A percentile compares a stretch with the other conserved stretches of the same genome.
Evolutionary conservation across 148 eudicot genomes (phyloP).

Genomic region (Camellia lanceoleosa): DNA sequence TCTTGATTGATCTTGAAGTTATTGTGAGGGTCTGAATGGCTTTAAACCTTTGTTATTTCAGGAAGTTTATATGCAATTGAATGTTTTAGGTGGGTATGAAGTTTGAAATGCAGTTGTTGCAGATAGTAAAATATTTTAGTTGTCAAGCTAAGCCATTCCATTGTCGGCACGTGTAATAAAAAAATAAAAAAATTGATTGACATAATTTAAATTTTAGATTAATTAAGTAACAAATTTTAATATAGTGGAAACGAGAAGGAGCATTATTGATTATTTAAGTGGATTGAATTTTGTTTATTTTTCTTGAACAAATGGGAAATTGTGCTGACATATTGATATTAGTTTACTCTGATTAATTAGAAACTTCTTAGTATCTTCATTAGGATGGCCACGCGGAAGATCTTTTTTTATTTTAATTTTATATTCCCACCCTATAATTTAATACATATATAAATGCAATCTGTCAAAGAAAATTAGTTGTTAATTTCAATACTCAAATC

Average conservation of each 20-base stretch:
- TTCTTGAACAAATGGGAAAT: background rate
- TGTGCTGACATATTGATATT: background rate
- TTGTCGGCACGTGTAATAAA: background rate
- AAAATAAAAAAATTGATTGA: background rate
- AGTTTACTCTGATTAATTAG: background rate
- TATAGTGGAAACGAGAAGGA: background rate
- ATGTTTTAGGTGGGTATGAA: background rate
- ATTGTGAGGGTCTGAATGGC: background rate
- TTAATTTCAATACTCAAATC: background rate
- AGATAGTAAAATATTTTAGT: no score
- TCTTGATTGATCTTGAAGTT: slow-evolving; percentile 1
- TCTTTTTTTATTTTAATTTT: no score
- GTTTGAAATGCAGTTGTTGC: background rate
- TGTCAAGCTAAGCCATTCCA: background rate
- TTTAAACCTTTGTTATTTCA: background rate
- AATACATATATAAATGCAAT: background rate
- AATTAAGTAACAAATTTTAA: background rate
- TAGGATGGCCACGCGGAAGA: background rate
- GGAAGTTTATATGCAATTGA: no score
- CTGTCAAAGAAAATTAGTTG: background rate
- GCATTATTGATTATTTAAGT: background rate
- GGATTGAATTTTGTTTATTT: background rate
- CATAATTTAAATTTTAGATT: background rate
- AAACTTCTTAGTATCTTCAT: background rate
- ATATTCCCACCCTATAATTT: no score